phyloP scores from a whole-genome alignment of 192 early-diverging fungal species.

The Coemansia asiatica region DNA sequence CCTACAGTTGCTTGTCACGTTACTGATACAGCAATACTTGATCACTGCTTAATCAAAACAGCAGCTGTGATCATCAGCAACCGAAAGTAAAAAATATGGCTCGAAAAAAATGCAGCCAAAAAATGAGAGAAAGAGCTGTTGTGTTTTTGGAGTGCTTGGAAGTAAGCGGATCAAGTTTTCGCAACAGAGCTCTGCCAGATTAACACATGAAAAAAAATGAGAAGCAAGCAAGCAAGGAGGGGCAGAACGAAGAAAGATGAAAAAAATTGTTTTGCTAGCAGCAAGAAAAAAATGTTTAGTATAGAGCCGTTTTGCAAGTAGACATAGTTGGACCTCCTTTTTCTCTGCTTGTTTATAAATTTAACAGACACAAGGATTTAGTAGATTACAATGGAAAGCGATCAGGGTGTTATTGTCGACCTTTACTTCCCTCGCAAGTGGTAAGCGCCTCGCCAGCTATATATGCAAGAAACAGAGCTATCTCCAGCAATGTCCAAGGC shows the following conservation, averaged over 20 bases:
- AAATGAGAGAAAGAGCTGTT: no score
- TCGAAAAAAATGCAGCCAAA: no score
- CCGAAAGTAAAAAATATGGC: background rate
- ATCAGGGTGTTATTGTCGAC: conserved; percentile 63
- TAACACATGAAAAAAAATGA: no score
- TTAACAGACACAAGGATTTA: conserved; percentile 23
- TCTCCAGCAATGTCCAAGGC: no score
- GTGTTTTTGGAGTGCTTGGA: no score
- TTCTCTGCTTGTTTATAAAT: conserved; percentile 31
- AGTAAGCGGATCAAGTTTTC: no score
- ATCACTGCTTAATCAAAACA: background rate
- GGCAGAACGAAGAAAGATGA: background rate
- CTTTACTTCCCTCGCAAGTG: conserved; percentile 96
- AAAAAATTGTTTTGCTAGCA: conserved; percentile 1
- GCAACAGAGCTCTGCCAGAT: no score
- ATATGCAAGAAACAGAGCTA: background rate
- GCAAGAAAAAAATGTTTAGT: conserved; percentile 5
- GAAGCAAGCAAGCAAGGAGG: background rate
- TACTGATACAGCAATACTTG: background rate
- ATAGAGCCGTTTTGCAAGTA: background rate
- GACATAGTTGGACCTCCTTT: conserved; percentile 25
- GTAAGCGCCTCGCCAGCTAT: conserved; percentile 54
- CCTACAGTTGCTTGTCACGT: conserved; percentile 20
- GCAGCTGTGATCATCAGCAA: background rate
- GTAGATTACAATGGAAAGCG: conserved; percentile 47